These are phyloP conservation scores for Leccinum truebloodii DNA, from an alignment of 768 basidiomycete genomes.

Conservation along the genomic window DNA sequence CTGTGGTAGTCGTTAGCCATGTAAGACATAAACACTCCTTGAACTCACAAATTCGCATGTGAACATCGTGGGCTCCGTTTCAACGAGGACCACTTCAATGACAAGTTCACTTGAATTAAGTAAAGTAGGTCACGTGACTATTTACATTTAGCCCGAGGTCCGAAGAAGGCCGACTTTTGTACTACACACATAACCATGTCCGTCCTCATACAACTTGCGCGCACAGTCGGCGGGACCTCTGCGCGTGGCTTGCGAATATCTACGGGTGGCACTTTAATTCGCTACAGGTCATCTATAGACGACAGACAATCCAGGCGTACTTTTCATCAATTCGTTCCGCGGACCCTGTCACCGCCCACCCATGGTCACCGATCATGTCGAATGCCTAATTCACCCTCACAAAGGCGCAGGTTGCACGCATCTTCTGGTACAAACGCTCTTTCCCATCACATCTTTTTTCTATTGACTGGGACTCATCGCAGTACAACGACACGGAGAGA, in stretches of 20 bases:
- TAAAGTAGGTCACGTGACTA: background rate
- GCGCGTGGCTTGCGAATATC: constrained; percentile 10
- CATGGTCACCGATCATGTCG: background rate
- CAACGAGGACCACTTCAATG: background rate
- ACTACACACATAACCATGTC: constrained; percentile 7
- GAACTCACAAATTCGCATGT: constrained; percentile 24
- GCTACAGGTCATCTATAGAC: constrained; percentile 2
- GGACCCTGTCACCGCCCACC: background rate
- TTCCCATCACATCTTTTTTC: background rate
- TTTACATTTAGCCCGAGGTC: background rate
- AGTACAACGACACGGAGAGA: constrained; percentile 45
- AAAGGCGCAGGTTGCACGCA: constrained; percentile 15
- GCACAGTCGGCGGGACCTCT: constrained; percentile 8
- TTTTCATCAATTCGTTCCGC: constrained; percentile 13
- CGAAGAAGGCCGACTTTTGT: background rate
- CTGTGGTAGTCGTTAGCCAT: constrained; percentile 37
- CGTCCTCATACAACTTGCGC: constrained; percentile 10
- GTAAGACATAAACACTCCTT: accelerated
- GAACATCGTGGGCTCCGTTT: constrained; percentile 2
- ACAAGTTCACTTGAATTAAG: background rate
- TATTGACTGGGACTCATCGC: background rate
- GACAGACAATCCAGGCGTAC: constrained; percentile 3
- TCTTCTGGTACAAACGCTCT: constrained; percentile 18
- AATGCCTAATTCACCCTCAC: background rate
- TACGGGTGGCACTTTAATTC: background rate